Evolutionary conservation across 768 basidiomycete genomes (phyloP).

Genomic region (Amanita pallidorosea): DNA sequence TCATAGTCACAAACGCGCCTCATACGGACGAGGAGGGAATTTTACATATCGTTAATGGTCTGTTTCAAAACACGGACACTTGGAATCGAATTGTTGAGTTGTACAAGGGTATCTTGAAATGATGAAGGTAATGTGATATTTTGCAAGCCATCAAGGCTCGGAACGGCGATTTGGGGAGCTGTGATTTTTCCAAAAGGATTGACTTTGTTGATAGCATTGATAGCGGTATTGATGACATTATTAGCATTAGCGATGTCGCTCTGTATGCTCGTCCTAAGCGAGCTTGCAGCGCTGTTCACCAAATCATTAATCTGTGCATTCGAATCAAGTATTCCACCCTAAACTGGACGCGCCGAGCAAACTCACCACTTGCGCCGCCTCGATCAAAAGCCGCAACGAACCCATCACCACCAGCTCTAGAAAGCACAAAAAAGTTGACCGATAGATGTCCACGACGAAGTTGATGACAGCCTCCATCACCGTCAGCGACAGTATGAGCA

Average conservation of each 20-base stretch:
- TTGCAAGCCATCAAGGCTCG: constrained; percentile 60
- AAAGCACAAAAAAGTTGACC: constrained; percentile 90
- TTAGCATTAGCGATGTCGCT: constrained; percentile 60
- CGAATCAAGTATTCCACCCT: neutral
- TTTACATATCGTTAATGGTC: constrained; percentile 55
- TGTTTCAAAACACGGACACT: constrained; percentile 67
- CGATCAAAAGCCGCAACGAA: constrained; percentile 67
- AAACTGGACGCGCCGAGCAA: neutral
- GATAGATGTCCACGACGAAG: constrained; percentile 87
- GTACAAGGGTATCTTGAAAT: constrained; percentile 62
- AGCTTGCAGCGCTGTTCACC: constrained; percentile 45
- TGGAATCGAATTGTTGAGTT: constrained; percentile 75
- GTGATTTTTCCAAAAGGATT: constrained; percentile 63
- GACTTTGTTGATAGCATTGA: constrained; percentile 62
- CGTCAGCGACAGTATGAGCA: constrained; percentile 66
- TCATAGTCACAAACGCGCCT: constrained; percentile 1
- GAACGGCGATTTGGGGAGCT: constrained; percentile 64
- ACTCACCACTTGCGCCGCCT: constrained; percentile 73
- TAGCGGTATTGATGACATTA: constrained; percentile 49
- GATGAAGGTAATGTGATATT: constrained; percentile 74
- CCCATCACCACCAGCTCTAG: constrained; percentile 83
- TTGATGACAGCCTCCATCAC: constrained; percentile 83
- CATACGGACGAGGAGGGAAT: constrained; percentile 15
- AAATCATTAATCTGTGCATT: constrained; percentile 55
- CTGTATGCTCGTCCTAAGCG: constrained; percentile 63